Evolutionary conservation across 1,139 yeast genomes (phyloP), one percentile per base, ranked within the genome.

Genomic region (Hansenula sp.): DNA sequence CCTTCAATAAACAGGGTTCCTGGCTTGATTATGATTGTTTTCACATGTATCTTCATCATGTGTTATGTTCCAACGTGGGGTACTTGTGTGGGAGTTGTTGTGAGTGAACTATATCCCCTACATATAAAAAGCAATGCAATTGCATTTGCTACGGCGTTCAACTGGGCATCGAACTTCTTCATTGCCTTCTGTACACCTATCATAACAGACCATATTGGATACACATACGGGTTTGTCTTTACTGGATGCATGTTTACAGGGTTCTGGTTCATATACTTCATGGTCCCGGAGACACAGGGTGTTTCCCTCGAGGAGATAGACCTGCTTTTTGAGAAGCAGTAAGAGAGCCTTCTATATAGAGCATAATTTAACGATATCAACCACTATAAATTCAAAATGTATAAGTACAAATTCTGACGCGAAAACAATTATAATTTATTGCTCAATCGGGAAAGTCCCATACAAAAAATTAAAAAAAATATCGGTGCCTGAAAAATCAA

Each of bases 51-150:
- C 50, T 88, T 76, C 71, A 82, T 88, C 48, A 73, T 81, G 68
- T 81, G 76, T 65, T 88, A 87, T 63, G 95, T 96, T 24, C 71
- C 82, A 35, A 81, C 95, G 9, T 84, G 94, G 88, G 96, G 93
- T 38, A 93, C 96, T 49, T 81, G 84, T 53, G 82, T 84, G 33
- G 86, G 76, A 70, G 84, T 84, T 45, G 74, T 85, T 55, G 79
- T 82, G 38, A 79, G 93, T 36, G 96, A 87, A 67, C 68, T 84
- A 44, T 87, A 80, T 68, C 93, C 95, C 50, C 74, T 83, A 50
- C 77, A 86, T 64, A 79, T 85, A 52, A 80, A 86, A 66, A 76
- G 88, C 25, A 80, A 81, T 63, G 87, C 88, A 40, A 83, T 86
- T 81, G 80, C 89, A 39, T 69, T 84, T 52, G 85, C 91, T 40